Base-by-base conservation (phyloP, 2,329 filamentous ascomycete species). In the Aspergillus oerlinghausenensis region DNA sequence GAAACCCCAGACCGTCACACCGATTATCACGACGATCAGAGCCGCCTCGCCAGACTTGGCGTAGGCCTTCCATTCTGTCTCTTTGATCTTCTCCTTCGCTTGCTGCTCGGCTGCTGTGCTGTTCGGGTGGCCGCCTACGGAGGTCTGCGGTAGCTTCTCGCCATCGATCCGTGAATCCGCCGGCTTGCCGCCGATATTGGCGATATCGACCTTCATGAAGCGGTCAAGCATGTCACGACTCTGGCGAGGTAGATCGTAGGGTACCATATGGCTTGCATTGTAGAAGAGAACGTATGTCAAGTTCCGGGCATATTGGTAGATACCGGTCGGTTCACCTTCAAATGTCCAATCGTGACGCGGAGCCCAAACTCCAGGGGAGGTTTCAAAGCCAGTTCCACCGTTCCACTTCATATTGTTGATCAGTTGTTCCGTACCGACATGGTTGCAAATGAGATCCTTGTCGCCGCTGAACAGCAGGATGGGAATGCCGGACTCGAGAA, bases 211-310 rank as follows among this genome's bases (percentile, higher is more conserved):
- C 50, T 86, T 85, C 83, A 97, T 91, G 77, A 99, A 96, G 43
- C 94, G 89, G 74, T 99, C 93, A 17, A 99, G 85, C 94, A 99
- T 99, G 72, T 97, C 94, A 60, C 93, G 85, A 21, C 87, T 89
- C 59, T 92, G 88, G 50, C 91, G 86, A 1, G 93, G 88, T 66
- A 89, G 89, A 74, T 99, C 93, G 69, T 94, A 97, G 0, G 94
- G 95, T 1, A 99, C 94, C 94, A 99, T 99, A 75, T 99, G 94
- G 51, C 90, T 96, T 17, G 91, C 87, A 73, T 99, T 96, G 79
- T 96, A 90, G 76, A 97, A 96, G 43, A 95, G 81, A 32, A 99
- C 87, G 70, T 99, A 99, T 0, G 94, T 97, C 59, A 99, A 77
- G 75, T 99, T 99, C 63, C 95, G 87, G 1, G 94, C 93, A 71